Base-by-base conservation (phyloP, 2,329 filamentous ascomycete species). In the Aspergillus texensis region DNA sequence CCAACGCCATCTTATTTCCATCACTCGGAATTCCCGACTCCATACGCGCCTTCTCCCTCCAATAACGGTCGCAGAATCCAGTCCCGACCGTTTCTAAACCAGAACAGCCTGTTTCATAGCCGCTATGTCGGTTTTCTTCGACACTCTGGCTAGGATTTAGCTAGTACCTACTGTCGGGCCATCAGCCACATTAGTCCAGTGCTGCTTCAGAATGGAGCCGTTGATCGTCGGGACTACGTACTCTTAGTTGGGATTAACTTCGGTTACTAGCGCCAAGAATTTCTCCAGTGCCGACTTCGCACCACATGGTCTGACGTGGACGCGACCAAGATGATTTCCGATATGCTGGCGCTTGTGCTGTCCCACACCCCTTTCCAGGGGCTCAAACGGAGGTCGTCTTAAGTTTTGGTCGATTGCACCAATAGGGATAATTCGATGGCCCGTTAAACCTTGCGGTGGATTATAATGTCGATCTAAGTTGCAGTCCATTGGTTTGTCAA, bases 191-290 rank as follows among this genome's bases (percentile, higher is more conserved):
- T 50, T 50, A 26, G 46, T 30, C 46, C 26, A 50, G 46, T 19
- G 46, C 26, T 50, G 16, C 46, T 50, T 30, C 26, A 32, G 0
- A 14, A 50, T 6, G 45, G 45, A 16, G 45, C 45, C 45, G 24
- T 50, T 30, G 46, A 50, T 50, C 46, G 24, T 50, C 46, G 46
- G 46, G 24, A 50, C 46, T 50, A 50, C 46, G 46, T 50, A 50
- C 46, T 50, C 46, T 50, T 50, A 50, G 26, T 50, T 50, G 24
- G 24, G 12, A n/a, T 50, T 30, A 28, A 50, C 26, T 50, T 48
- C 12, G 45, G 45, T 48, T 48, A 26, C 45, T 28, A 30, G 46
- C 19, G 46, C 46, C 46, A 50, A 50, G 46, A 8, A 12, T 8
- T n/a, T 50, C 24, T 10, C 26, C 14, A 30, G 45, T 50, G 26